A percentile compares a stretch with the other conserved stretches of the same genome.
phyloP scores from a whole-genome alignment of 2,329 filamentous ascomycete species.

The Magnaporthiopsis rhizophila region DNA sequence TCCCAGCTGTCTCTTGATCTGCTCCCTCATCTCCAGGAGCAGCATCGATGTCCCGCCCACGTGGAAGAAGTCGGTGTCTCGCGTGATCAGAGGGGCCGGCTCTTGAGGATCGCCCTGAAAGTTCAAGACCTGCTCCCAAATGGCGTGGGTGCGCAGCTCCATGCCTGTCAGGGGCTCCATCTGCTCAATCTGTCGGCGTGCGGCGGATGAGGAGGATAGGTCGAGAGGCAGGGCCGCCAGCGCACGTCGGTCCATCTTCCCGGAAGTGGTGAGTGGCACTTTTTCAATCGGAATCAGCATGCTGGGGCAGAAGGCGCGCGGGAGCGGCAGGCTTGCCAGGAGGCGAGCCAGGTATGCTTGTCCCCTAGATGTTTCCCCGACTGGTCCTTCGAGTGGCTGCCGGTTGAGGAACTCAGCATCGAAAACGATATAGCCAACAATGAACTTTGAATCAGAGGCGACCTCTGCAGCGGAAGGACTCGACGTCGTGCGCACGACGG shows the following conservation, averaged over 20 bases:
- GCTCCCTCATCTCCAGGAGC: conserved; percentile 12
- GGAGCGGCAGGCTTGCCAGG: not conserved
- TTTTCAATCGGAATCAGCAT: conserved; percentile 1
- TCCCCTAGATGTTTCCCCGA: no score
- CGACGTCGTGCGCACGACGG: conserved; percentile 7
- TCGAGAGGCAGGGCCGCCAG: not conserved
- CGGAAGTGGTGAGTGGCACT: not conserved
- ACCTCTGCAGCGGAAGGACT: not conserved
- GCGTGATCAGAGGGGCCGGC: not conserved
- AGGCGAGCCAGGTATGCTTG: conserved; percentile 1
- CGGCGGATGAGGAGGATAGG: not conserved
- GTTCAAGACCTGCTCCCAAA: conserved; percentile 2
- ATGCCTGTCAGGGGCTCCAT: not conserved
- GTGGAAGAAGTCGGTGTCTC: conserved; percentile 25
- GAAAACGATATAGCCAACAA: conserved; percentile 23
- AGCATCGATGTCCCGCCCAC: conserved; percentile 17
- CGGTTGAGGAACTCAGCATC: not conserved
- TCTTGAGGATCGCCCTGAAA: no score
- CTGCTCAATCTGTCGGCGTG: not conserved
- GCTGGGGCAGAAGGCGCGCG: not conserved
- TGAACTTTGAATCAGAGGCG: conserved; percentile 10
- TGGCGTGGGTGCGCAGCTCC: conserved; percentile 6
- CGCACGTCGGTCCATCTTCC: not conserved
- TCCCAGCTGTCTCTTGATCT: not conserved
- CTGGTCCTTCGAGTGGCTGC: not conserved